Evolutionary conservation across 179 eudicot genomes (phyloP), one percentile per base, ranked within the genome.

Genomic region (Beta corolliflora): DNA sequence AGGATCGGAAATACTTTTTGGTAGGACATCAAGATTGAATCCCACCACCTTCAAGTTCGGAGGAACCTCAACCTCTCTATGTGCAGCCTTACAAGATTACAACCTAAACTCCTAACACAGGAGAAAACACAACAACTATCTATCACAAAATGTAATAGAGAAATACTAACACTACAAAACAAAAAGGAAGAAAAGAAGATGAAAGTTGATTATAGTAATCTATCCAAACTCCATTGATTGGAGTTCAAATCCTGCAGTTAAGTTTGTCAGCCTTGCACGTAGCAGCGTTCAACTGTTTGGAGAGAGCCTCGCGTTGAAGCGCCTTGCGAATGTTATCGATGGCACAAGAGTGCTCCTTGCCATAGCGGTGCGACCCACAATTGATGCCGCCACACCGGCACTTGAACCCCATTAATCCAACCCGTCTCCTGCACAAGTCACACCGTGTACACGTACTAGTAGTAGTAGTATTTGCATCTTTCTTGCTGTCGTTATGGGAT

Each of bases 371-470:
- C 29, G 50, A 12, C 44, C 85, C 85, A 41, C 90, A 89, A 52
- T 81, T 88, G 7, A 79, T 69, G 29, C 71, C 61, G 5, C 90
- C 90, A 23, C 93, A 90, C 71, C 80, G 77, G 81, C 93, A 90
- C 79, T 69, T 63, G 80, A 88, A 90, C 12, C 91, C 92, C 69
- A 81, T 1, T 23, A 90, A 52, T 3, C 92, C 92, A 0, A 89
- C 93, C 79, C 85, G 80, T 84, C 87, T 89, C 29, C 73, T 87
- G 52, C 93, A 89, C 16, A 73, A 11, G 75, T 9, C 14, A 61
- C 93, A 90, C 82, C 85, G 63, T 68, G 80, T 11, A 69, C 15
- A 55, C 55, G 50, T 79, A 64, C 3, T 23, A 63, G 14, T 1
- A 21, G 31, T 8, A 19, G 3, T n/a, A 15, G 41, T 36, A 36